These are phyloP conservation scores for Hymenoscyphus repandus DNA, from an alignment of 2,329 filamentous ascomycete species.

Conservation along the genomic window DNA sequence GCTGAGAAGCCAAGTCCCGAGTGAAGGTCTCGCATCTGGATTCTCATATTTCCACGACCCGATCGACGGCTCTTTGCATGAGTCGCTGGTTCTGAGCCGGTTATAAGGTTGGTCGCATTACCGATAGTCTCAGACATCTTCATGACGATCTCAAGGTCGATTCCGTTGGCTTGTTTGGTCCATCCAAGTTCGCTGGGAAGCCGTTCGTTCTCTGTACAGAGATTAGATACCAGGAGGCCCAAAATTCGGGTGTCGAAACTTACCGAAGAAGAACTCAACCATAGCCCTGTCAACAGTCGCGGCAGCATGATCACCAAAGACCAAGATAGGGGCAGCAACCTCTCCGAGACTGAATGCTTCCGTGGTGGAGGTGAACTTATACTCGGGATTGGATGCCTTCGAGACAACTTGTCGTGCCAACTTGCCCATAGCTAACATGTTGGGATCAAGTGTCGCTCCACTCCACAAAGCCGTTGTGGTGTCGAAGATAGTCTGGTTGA, in stretches of 20 bases:
- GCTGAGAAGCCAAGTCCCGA: too few species aligned
- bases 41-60: too few species aligned
- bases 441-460: constrained; percentile 33
- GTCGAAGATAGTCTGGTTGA: constrained; percentile 47
- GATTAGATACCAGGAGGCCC: neutral
- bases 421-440: constrained; percentile 42
- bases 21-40: too few species aligned
- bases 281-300: constrained; percentile 36
- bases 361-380: constrained; percentile 38
- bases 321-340: constrained; percentile 44
- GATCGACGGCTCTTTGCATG: too few species aligned
- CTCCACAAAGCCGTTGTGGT: constrained; percentile 43
- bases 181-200: constrained; percentile 39
- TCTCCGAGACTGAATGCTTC: constrained; percentile 46
- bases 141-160: neutral
- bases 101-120: neutral
- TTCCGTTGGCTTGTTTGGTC: constrained; percentile 19
- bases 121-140: neutral
- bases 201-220: constrained; percentile 36
- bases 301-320: constrained; percentile 39
- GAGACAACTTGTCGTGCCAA: constrained; percentile 40
- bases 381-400: constrained; percentile 42
- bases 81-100: neutral
- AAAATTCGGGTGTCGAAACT: constrained; percentile 11
- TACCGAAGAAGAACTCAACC: constrained; percentile 44